Evolutionary conservation across 129 eudicot genomes (phyloP), one percentile per base, ranked within the genome.

Genomic region (Mikania micrantha): DNA sequence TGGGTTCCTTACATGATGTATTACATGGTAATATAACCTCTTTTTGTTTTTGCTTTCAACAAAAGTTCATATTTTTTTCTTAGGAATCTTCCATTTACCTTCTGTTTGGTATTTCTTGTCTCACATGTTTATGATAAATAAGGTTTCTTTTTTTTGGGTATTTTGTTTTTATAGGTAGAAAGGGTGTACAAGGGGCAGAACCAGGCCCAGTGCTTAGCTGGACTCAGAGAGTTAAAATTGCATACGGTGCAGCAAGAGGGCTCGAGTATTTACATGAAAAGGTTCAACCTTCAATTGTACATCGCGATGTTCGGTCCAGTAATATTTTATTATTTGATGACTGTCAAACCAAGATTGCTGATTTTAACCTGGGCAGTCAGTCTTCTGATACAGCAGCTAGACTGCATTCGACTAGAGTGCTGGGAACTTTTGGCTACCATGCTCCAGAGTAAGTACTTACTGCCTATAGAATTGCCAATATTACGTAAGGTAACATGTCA

Each of bases 401-500:
- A 59, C 69, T 89, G 72, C 99, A 94, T 74, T 94, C 99, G 0
- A 94, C 99, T 16, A 86, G 96, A 81, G 96, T 89, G 58, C 70
- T 89, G 69, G 99, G 96, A 66, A 94, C 96, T 48, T 94, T 89
- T 73, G 96, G 96, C 60, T 89, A 94, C 79, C 99, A 94, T 77
- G 99, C 96, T 79, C 96, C 99, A 59, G 95, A 94, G 99, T 86
- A 79, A 76, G 91, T 52, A 45, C 54, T 66, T 21, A 16, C 21
- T 47, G 24, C 22, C 52, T 12, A 42, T 42, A 42, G 17, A 15
- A 40, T 11, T 40, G 45, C 45, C 45, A 40, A 45, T 42, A 42
- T 12, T n/a, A n/a, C n/a, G n/a, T n/a, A n/a, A n/a, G n/a, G n/a
- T n/a, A n/a, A n/a, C n/a, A n/a, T n/a, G n/a, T n/a, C n/a, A n/a